These are phyloP conservation scores for Syzygium malaccense DNA, from an alignment of 441 rosid genomes.

Conservation along the genomic window DNA sequence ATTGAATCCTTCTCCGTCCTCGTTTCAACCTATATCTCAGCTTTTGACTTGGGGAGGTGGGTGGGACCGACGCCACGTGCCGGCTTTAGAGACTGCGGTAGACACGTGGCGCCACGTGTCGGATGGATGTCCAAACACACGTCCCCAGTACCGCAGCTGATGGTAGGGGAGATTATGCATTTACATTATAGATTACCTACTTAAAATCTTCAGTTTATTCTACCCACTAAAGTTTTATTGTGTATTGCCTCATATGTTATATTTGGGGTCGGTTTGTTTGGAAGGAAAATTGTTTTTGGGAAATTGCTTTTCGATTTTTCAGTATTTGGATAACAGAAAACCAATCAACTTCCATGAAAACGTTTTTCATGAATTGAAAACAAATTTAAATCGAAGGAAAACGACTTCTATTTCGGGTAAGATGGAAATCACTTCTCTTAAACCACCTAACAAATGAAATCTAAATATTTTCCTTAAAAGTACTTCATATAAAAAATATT, in stretches of 20 bases:
- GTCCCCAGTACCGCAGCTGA: background rate
- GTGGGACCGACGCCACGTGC: background rate
- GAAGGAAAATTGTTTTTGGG: too few species aligned
- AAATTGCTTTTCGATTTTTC: background rate
- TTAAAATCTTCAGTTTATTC: background rate
- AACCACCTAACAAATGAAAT: background rate
- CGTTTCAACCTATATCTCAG: background rate
- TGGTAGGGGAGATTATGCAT: background rate
- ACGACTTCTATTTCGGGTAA: accelerated
- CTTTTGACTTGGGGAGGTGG: background rate
- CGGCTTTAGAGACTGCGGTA: background rate
- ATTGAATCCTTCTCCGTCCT: background rate
- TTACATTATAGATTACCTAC: background rate
- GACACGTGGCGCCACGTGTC: background rate
- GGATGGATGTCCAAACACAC: background rate
- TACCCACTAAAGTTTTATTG: background rate
- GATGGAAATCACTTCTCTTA: accelerated
- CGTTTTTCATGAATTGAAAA: background rate
- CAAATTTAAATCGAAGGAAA: background rate
- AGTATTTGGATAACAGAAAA: background rate
- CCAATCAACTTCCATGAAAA: background rate
- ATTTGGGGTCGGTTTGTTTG: background rate
- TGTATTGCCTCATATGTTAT: background rate
- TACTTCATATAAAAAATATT: background rate
- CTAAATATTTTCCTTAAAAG: background rate